Evolutionary conservation across 2,329 filamentous ascomycete genomes (phyloP).

Genomic region (Xylariaceae sp.): DNA sequence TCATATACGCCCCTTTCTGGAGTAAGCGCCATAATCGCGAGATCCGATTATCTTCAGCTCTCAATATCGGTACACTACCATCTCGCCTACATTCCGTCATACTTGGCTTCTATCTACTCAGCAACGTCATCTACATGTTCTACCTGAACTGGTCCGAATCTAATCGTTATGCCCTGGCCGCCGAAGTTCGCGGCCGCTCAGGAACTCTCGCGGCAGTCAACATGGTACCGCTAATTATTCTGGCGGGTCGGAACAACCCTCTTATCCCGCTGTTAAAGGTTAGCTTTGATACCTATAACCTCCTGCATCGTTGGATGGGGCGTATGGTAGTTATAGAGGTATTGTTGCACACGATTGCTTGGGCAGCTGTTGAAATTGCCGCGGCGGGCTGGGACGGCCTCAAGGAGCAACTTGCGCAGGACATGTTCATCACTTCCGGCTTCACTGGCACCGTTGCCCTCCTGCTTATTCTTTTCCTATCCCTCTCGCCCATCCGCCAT

Average conservation of each 20-base stretch:
- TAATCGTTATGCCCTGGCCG: slow-evolving; percentile 62
- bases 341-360: slow-evolving; percentile 67
- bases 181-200: slow-evolving; percentile 79
- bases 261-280: slow-evolving; percentile 77
- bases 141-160: slow-evolving; percentile 55
- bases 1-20: slow-evolving; percentile 61
- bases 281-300: slow-evolving; percentile 95
- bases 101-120: slow-evolving; percentile 52
- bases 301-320: slow-evolving; percentile 79
- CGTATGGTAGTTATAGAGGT: slow-evolving; percentile 66
- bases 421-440: slow-evolving; percentile 63
- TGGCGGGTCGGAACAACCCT: slow-evolving; percentile 90
- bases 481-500: slow-evolving; percentile 77
- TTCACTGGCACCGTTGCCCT: slow-evolving; percentile 59
- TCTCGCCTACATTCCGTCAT: slow-evolving; percentile 60
- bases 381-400: slow-evolving; percentile 61
- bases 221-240: slow-evolving; percentile 84
- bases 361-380: slow-evolving; percentile 67
- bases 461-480: slow-evolving; percentile 61
- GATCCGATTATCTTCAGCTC: slow-evolving; percentile 55
- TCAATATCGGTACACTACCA: slow-evolving; percentile 57
- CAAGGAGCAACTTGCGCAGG: slow-evolving; percentile 48
- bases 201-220: slow-evolving; percentile 83
- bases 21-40: slow-evolving; percentile 65
- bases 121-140: slow-evolving; percentile 61